Evolutionary conservation across 164 flowering plant genomes (phyloP).

Genomic region (Aristolochia californica): DNA sequence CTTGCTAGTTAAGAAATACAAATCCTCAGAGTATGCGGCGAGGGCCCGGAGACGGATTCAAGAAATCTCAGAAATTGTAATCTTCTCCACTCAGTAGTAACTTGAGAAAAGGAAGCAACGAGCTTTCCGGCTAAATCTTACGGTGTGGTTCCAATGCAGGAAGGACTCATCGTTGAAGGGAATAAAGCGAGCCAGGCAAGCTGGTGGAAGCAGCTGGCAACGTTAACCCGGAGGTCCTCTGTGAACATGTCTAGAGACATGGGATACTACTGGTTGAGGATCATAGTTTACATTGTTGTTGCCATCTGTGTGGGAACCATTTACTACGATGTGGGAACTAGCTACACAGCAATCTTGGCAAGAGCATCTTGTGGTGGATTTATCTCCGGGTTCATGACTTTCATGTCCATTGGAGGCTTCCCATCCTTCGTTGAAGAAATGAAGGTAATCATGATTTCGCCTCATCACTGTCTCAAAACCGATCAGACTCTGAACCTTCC

Average conservation of each 20-base stretch:
- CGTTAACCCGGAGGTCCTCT: constrained; percentile 52
- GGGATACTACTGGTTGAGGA: constrained; percentile 76
- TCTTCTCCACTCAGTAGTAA: neutral
- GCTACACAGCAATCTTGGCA: constrained; percentile 55
- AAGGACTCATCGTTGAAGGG: constrained; percentile 27
- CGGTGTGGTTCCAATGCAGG: constrained; percentile 23
- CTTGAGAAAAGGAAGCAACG: too few species aligned
- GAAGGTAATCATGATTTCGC: constrained; percentile 35
- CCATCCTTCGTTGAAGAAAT: constrained; percentile 85
- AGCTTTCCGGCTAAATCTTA: too few species aligned
- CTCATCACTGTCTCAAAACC: too few species aligned
- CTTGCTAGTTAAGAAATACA: constrained; percentile 45
- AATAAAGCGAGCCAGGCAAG: constrained; percentile 46
- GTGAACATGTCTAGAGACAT: constrained; percentile 75
- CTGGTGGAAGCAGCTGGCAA: constrained; percentile 61
- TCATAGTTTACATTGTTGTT: constrained; percentile 43
- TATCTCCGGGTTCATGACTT: constrained; percentile 71
- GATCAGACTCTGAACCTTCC: neutral
- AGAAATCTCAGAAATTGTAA: constrained; percentile 44
- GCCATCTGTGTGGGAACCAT: constrained; percentile 66
- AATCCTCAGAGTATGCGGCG: constrained; percentile 36
- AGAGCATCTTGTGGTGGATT: constrained; percentile 67
- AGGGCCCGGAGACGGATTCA: constrained; percentile 29
- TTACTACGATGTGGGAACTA: constrained; percentile 48
- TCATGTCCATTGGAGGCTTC: constrained; percentile 90